Percentiles rank a stretch among this genome's conserved stretches.
Conservation (phyloP, 2,329 filamentous ascomycete genomes). For the Ceratocystis lukuohia region DNA sequence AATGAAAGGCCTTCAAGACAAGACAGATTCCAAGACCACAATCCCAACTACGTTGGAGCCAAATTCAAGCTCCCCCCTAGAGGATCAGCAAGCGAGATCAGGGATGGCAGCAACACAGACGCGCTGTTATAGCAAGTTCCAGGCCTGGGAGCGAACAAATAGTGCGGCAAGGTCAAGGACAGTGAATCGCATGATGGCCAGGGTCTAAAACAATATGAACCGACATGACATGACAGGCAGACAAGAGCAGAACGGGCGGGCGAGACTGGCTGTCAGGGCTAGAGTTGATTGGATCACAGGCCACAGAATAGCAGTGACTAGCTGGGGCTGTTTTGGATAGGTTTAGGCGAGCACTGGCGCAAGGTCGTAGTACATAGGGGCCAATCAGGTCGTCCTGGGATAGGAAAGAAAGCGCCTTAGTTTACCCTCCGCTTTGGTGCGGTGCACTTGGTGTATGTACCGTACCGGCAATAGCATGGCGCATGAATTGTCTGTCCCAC, state of each 20-base stretch:
- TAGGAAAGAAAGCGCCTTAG: no score
- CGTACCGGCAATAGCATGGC: no score
- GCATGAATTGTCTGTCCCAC: no score
- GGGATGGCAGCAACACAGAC: conserved; percentile 1
- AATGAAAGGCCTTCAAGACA: no score
- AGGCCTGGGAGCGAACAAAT: neutral
- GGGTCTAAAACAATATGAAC: neutral
- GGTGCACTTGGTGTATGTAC: no score
- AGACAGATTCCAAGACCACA: no score
- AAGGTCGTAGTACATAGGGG: neutral
- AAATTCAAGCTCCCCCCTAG: neutral
- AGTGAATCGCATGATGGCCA: neutral
- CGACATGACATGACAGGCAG: neutral
- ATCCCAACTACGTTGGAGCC: neutral
- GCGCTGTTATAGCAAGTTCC: neutral
- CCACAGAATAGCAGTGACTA: neutral
- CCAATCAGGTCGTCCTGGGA: no score
- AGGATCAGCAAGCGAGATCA: conserved; percentile 4
- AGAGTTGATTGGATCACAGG: no score
- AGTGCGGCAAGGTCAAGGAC: neutral
- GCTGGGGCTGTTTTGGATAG: neutral
- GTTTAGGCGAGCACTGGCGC: neutral
- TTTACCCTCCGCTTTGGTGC: no score
- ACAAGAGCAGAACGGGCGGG: no score
- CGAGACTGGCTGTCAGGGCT: no score